Conservation (phyloP, 164 flowering plant genomes). For the Umbellularia californica region DNA sequence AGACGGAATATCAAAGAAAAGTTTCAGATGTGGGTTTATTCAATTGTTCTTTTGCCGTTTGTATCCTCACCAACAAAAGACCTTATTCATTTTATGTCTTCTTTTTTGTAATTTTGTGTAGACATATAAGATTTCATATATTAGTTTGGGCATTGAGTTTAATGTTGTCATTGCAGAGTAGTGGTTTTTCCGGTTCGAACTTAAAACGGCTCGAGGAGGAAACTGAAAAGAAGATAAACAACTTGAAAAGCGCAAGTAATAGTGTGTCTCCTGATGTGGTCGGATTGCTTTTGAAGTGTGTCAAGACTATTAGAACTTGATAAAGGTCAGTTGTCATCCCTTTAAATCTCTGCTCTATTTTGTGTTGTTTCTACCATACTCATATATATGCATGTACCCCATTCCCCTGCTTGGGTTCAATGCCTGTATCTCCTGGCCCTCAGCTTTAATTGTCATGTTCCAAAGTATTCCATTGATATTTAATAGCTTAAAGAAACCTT, state of each 20-base stretch:
- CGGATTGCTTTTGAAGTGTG: constrained; percentile 39
- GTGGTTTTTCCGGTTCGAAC: constrained; percentile 42
- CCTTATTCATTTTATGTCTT: not conserved
- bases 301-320: constrained; percentile 37
- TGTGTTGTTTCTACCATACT: not conserved
- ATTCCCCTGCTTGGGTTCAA: not conserved
- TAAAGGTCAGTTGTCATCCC: not conserved
- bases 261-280: constrained; percentile 34
- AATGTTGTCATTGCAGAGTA: constrained; percentile 24
- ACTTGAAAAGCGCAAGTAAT: constrained; percentile 29
- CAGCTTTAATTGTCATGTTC: not conserved
- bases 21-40: constrained; percentile 38
- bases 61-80: too few relatives aligned
- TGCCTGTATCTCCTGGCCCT: not conserved
- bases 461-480: not conserved
- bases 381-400: not conserved
- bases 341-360: too few relatives aligned
- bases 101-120: not conserved
- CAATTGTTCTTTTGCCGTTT: too few relatives aligned
- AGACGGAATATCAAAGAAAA: constrained; percentile 44
- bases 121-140: not conserved
- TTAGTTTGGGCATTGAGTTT: not conserved
- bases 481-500: not conserved
- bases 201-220: constrained; percentile 53
- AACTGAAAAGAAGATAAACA: constrained; percentile 41